Percentiles rank a stretch among this genome's conserved stretches.
Conservation (phyloP, 257 asterid genomes). For the Leptodermis oblonga region DNA sequence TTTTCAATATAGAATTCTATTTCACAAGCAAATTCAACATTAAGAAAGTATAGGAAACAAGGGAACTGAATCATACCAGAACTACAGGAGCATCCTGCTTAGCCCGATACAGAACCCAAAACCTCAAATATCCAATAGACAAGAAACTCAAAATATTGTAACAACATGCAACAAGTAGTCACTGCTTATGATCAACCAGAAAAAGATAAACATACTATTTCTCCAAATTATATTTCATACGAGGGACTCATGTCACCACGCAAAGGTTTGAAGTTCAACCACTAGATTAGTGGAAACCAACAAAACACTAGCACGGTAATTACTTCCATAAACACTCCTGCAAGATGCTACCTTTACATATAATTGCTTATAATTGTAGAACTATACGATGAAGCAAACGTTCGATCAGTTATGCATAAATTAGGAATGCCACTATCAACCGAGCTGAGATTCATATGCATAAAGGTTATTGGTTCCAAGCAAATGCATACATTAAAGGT, state of each 20-base stretch:
- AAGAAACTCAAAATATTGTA: background rate
- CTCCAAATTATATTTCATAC: background rate
- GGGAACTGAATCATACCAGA: background rate
- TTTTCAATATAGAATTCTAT: background rate
- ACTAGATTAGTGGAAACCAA: background rate
- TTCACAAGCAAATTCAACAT: background rate
- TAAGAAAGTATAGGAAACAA: background rate
- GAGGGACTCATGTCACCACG: background rate
- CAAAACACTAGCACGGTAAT: background rate
- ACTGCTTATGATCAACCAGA: background rate
- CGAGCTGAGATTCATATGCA: too few species aligned
- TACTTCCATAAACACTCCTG: too few species aligned
- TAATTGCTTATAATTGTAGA: too few species aligned
- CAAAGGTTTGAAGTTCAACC: background rate
- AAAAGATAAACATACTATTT: background rate
- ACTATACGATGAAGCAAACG: too few species aligned
- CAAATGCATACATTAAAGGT: too few species aligned
- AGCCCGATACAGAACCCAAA: constrained; percentile 9
- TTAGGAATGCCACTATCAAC: too few species aligned
- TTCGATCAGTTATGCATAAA: too few species aligned
- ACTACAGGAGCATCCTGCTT: constrained; percentile 12
- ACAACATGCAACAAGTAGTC: background rate
- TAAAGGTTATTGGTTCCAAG: too few species aligned
- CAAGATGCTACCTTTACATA: too few species aligned
- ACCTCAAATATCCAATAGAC: constrained; percentile 1